Conservation (phyloP, 2,329 filamentous ascomycete species). For the Cladosporium oxysporum region DNA sequence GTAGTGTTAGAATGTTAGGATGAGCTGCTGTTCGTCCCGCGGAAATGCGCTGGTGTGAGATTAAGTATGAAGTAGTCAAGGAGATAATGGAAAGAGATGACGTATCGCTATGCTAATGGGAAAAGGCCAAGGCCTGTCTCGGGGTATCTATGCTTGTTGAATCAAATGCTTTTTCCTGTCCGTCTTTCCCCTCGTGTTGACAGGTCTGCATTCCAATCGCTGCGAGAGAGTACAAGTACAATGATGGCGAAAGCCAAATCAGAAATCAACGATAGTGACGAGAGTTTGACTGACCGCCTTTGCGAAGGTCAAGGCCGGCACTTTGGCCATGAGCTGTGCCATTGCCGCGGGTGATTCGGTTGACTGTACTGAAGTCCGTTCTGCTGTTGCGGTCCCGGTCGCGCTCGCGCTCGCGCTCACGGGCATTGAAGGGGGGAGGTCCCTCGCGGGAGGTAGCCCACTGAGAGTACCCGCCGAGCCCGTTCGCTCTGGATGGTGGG, state of each 20-base stretch:
- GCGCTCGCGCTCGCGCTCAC: slow-evolving; percentile 7
- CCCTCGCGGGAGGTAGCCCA: not conserved
- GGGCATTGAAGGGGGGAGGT: not conserved
- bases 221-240: slow-evolving; percentile 10
- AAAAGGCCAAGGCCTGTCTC: not conserved
- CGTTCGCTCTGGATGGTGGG: not conserved
- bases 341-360: not conserved
- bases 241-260: not conserved
- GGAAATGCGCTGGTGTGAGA: not conserved
- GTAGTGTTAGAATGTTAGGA: slow-evolving; percentile 9
- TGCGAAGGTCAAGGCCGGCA: slow-evolving; percentile 25
- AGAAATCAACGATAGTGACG: slow-evolving; percentile 3
- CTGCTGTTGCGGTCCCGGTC: slow-evolving; percentile 4
- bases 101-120: not conserved
- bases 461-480: not conserved
- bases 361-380: slow-evolving; percentile 5
- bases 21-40: not conserved
- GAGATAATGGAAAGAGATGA: not conserved
- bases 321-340: not conserved
- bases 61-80: not conserved
- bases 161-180: slow-evolving; percentile 6
- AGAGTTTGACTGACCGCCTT: slow-evolving; percentile 32
- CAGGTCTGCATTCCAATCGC: not conserved
- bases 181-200: not conserved
- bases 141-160: slow-evolving; percentile 9